A percentile compares a stretch with the other conserved stretches of the same genome.
Conservation (phyloP, 371 early-diverging fungal species). For the Parasitella parasitica region DNA sequence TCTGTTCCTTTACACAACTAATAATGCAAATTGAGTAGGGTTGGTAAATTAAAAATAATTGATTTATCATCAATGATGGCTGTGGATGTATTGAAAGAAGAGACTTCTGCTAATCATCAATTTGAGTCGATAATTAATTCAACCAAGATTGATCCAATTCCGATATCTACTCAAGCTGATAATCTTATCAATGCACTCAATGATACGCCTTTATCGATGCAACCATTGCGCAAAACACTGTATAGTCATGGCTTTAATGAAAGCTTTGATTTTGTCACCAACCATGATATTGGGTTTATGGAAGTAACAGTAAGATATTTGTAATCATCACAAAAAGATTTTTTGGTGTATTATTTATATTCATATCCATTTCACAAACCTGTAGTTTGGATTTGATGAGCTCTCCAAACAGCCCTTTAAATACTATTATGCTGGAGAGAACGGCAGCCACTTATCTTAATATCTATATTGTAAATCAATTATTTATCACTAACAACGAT, state of each 20-base stretch:
- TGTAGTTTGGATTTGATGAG: constrained; percentile 4
- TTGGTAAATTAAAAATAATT: too few species aligned
- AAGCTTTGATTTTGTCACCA: background rate
- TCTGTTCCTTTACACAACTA: too few species aligned
- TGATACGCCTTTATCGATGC: constrained; percentile 5
- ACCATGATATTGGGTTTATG: background rate
- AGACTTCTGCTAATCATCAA: too few species aligned
- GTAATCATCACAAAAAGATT: constrained; percentile 5
- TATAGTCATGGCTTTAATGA: constrained; percentile 6
- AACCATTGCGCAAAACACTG: constrained; percentile 1
- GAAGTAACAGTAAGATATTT: constrained; percentile 5
- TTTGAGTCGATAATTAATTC: too few species aligned
- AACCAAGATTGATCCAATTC: background rate
- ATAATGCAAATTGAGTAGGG: too few species aligned
- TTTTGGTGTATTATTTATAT: background rate
- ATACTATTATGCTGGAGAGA: constrained; percentile 1
- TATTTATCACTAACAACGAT: constrained; percentile 8
- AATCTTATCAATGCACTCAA: constrained; percentile 5
- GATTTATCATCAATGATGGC: too few species aligned
- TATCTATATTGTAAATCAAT: constrained; percentile 9
- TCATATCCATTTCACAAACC: constrained; percentile 4
- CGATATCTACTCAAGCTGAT: constrained; percentile 2
- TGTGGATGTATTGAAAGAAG: too few species aligned
- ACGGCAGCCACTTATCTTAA: constrained; percentile 4
- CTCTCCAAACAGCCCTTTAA: constrained; percentile 1